Base-by-base conservation (phyloP, 1,284 basidiomycete genomes). In the Jaminaea rosea region DNA sequence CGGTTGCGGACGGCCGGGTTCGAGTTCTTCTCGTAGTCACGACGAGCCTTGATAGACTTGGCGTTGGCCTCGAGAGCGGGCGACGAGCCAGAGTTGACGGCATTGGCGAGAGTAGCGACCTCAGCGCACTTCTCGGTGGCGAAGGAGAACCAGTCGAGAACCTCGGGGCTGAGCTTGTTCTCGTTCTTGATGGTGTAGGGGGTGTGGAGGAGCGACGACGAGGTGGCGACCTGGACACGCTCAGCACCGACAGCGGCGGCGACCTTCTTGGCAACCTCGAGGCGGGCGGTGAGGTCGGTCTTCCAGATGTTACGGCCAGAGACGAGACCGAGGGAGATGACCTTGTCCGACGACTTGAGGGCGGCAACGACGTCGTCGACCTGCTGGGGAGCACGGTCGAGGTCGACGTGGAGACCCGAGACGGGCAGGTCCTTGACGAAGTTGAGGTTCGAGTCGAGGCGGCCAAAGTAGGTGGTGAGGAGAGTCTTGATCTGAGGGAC, bases 241-340 rank as follows among this genome's bases (percentile, higher is more conserved):
- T 64, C 55, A 24, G 65, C 62, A 44, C 68, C 67, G 56, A 73
- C 59, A 23, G 50, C 52, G 31, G 58, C 49, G 46, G 70, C 62
- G 49, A 90, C 92, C 77, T 86, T 88, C 80, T 93, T 84, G 56
- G 83, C 89, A 48, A 83, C 78, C 73, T 85, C 84, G 78, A 93
- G 81, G 55, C 88, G 86, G 48, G 83, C 84, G 65, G 81, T 79
- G 72, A 98, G 85, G 79, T 98, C 93, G 60, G 85, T 88, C 84
- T 98, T 99, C 94, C 94, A 99, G 79, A 99, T 90, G 82, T 98
- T 98, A 75, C 94, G 90, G 59, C 94, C 94, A 39, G 94, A 98
- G 62, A 99, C 88, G 60, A 98, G 77, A 79, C 94, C 94, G 62
- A 98, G 85, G 53, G 94, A 98, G 54, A 99, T 81, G 59, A 84